Base-by-base conservation (phyloP, 2,329 filamentous ascomycete genomes). In the Curvularia sp. region DNA sequence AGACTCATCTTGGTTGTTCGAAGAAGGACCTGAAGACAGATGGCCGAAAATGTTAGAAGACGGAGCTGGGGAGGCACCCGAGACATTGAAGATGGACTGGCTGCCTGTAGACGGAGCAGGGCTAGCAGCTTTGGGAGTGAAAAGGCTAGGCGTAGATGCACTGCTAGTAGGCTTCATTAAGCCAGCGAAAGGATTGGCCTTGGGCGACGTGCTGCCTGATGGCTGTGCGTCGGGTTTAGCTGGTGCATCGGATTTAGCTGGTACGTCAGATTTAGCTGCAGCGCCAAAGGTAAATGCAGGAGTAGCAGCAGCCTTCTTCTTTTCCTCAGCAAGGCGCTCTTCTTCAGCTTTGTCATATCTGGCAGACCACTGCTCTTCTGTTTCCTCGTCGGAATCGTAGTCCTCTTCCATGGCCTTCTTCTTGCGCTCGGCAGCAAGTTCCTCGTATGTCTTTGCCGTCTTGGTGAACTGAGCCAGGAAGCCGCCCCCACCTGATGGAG, bases 321-420 rank as follows among this genome's bases (percentile, higher is more conserved):
- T 70, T 54, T 73, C 65, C 38, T 70, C 63, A 1, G 65, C 71
- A 41, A 69, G 58, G 30, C 73, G 72, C 33, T 70, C 66, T 9
- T 66, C 71, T 57, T 75, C 71, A 31, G 70, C 50, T 26, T 66
- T 60, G 47, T 77, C 73, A 33, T 69, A 76, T 18, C 68, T 68
- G 8, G 68, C 67, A 38, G 69, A 70, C 70, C 72, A 77, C 47
- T 75, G 62, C 53, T 70, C 73, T 48, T 75, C 63, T 12, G 66
- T 71, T 55, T 77, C 74, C 5, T 76, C 72, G 31, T 78, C 75
- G 2, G 70, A 74, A 52, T 77, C 75, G n/a, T 65, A 76, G 30
- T 77, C 75, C 30, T 66, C 75, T 12, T 69, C 70, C 55, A 67
- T 72, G 6, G 69, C 74, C 58, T 77, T 76, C 55, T 71, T 64